phyloP scores from a whole-genome alignment of 345 rosid genomes.

The Erucastrum elatum region DNA sequence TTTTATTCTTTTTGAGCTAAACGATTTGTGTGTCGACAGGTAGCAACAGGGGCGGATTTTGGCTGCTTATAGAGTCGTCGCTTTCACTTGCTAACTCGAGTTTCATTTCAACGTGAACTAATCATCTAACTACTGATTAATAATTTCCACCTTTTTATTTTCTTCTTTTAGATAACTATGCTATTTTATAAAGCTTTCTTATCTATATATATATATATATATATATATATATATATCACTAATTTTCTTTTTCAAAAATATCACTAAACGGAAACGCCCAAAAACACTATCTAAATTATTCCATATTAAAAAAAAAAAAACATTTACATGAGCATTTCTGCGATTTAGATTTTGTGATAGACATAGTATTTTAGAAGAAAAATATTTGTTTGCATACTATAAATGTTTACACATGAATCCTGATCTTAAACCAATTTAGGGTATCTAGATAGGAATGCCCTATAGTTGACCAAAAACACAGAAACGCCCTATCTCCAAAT shows the following conservation, averaged over 20 bases:
- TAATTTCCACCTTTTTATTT: constrained; percentile 30
- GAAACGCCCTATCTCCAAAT: background rate
- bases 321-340: background rate
- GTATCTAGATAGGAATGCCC: background rate
- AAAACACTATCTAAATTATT: background rate
- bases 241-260: background rate
- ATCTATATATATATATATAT: background rate
- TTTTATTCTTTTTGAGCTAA: constrained; percentile 13
- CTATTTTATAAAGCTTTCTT: background rate
- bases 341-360: background rate
- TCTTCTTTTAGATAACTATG: constrained; percentile 7
- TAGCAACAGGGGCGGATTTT: constrained; percentile 35
- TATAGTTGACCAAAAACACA: background rate
- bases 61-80: constrained; percentile 41
- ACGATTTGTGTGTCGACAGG: constrained; percentile 39
- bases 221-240: background rate
- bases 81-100: constrained; percentile 36
- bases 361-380: background rate
- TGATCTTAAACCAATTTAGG: background rate
- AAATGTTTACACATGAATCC: background rate
- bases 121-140: constrained; percentile 35
- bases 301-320: background rate
- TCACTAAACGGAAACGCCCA: background rate
- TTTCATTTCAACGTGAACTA: constrained; percentile 29
- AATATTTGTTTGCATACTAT: background rate